Evolutionary conservation across 768 basidiomycete genomes (phyloP), one percentile per base, ranked within the genome.

Genomic region (Boletus rubroflammeus): DNA sequence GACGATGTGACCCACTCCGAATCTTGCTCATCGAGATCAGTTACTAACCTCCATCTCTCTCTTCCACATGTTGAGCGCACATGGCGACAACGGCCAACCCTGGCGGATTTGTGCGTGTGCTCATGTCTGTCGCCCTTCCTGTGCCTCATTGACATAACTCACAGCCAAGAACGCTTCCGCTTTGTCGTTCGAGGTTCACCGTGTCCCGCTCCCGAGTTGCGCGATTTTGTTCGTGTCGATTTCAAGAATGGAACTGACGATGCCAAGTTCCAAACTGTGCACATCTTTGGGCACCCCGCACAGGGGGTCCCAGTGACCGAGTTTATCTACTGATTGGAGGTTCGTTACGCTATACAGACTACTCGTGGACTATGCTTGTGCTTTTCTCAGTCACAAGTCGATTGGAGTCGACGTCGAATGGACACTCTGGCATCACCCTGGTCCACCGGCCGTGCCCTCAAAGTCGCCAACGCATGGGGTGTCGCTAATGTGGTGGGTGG

Each of bases 251-350:
- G 89, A 31, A 89, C 90, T 19, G 44, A 63, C 15, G 61, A 75
- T 39, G 73, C 71, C 44, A 73, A 74, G 59, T 88, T 87, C 75
- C 68, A 78, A 50, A 82, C 83, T 31, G 63, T 88, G 62, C 81
- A 85, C 58, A 81, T 85, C 67, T 90, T 90, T 67, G 85, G 80
- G 38, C 82, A 86, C 72, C 75, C 81, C 43, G 80, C 81, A 54
- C 82, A 87, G 60, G 14, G n/a, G 5, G 83, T 92, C 51, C 86
- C 87, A 36, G 78, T 90, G 60, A 90, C 88, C 26, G 87, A 90
- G 67, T 90, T 91, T 73, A 84, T 90, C 69, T 88, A 89, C 75
- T 80, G 83, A 43, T 77, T 87, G 45, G 84, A 90, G 81, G 89
- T 88, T 61, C n/a, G 73, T 69, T 19, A 25, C 15, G 23, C 10